Base-by-base conservation (phyloP, 2,329 filamentous ascomycete species). In the Ophiostoma ips region DNA sequence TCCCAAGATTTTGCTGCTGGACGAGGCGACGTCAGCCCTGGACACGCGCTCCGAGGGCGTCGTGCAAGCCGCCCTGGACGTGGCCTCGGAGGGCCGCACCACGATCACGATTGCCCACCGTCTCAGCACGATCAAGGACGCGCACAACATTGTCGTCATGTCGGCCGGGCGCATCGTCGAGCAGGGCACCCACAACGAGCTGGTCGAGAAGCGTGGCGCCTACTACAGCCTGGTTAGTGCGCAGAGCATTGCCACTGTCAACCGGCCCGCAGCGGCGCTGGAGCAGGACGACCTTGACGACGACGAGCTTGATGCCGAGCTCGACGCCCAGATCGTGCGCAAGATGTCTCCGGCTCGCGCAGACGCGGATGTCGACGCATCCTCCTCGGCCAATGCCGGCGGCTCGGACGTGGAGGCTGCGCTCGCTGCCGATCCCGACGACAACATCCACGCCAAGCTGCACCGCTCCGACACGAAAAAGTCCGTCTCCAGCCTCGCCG, bases 71-170 rank as follows among this genome's bases (percentile, higher is more conserved):
- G 92, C 92, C 16, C 74, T 98, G 9, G 89, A 96, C 59, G 83
- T 78, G 46, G 92, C 90, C 24, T 77, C 88, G 1, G 75, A 84
- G 55, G 90, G 89, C 21, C 79, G 92, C 49, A 98, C 92, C 0
- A 96, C 92, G 2, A 95, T 96, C 58, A 86, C 89, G 7, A 96
- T 98, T 64, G 92, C 92, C 40, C 92, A 98, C 68, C 83, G 90
- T 57, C 73, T 98, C 9, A 95, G 88, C 1, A 98, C 92, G 6
- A 95, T 98, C 69, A 88, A 81, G 65, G 82, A 88, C 55, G 90
- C 90, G 0, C 84, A 96, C 65, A 95, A 95, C 60, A 98, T 98
- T 57, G 86, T 96, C 12, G 90, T 95, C 55, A 90, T 98, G 82
- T 76, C 81, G 5, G 68, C 81, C 53, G 92, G 92, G 12, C 70